phyloP scores from a whole-genome alignment of 2,329 filamentous ascomycete genomes.

The Trichoderma cornu-damae region DNA sequence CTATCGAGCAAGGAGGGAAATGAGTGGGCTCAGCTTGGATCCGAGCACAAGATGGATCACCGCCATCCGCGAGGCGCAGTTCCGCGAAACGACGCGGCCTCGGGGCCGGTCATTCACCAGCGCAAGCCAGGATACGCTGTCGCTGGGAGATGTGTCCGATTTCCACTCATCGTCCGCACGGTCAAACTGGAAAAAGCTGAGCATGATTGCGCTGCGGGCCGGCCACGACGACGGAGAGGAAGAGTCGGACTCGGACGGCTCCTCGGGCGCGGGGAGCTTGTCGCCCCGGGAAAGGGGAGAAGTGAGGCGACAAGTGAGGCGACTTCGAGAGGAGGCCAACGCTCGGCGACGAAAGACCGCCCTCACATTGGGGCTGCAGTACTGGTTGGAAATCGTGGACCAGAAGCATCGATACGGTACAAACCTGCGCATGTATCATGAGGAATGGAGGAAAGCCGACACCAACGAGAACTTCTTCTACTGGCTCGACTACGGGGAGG shows the following conservation, averaged over 20 bases:
- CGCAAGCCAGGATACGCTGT: slow-evolving; percentile 8
- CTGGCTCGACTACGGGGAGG: slow-evolving; percentile 82
- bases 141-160: slow-evolving; percentile 21
- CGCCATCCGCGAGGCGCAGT: slow-evolving; percentile 55
- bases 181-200: slow-evolving; percentile 70
- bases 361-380: slow-evolving; percentile 78
- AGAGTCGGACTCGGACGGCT: slow-evolving; percentile 38
- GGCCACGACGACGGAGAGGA: slow-evolving; percentile 58
- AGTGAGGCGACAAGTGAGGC: slow-evolving; percentile 37
- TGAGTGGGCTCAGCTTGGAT: slow-evolving; percentile 63
- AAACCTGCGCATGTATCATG: slow-evolving; percentile 76
- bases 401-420: slow-evolving; percentile 82
- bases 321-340: slow-evolving; percentile 46
- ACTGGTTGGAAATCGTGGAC: slow-evolving; percentile 82
- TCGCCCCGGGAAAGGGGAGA: slow-evolving; percentile 39
- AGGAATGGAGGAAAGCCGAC: slow-evolving; percentile 71
- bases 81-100: slow-evolving; percentile 47
- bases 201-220: slow-evolving; percentile 65
- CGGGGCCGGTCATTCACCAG: slow-evolving; percentile 29
- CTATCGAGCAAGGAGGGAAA: slow-evolving; percentile 65
- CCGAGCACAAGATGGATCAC: slow-evolving; percentile 67
- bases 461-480: slow-evolving; percentile 90
- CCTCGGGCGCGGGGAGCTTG: slow-evolving; percentile 27
- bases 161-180: slow-evolving; percentile 42
- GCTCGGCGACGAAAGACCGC: slow-evolving; percentile 58